Conservation (phyloP, 1,284 basidiomycete species). For the Malassezia brasiliensis region DNA sequence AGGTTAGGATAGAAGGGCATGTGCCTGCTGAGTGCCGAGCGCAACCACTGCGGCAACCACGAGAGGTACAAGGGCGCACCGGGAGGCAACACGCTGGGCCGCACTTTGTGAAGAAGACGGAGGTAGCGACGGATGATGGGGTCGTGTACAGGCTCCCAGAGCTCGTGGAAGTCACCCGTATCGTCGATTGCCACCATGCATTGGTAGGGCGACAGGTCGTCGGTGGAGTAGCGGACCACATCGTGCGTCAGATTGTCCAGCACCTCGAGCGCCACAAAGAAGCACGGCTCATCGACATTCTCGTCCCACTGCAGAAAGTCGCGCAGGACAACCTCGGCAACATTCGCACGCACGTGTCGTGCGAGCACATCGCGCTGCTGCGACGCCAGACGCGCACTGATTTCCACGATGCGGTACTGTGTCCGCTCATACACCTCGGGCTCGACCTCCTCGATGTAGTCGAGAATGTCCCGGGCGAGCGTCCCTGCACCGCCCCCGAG, state of each 20-base stretch:
- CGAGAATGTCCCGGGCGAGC: constrained; percentile 74
- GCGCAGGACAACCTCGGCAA: constrained; percentile 65
- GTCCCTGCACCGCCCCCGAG: constrained; percentile 96
- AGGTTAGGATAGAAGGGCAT: constrained; percentile 73
- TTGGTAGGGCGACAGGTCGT: constrained; percentile 66
- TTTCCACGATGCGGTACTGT: constrained; percentile 85
- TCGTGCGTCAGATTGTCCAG: constrained; percentile 97
- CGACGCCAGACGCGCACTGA: constrained; percentile 66
- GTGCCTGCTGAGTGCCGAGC: constrained; percentile 22
- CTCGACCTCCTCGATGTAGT: constrained; percentile 66
- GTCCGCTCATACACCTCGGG: constrained; percentile 87
- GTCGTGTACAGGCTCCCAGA: constrained; percentile 77
- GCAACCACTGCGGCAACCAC: constrained; percentile 54
- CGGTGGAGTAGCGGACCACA: constrained; percentile 75
- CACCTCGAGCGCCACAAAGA: constrained; percentile 87
- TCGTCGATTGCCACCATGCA: constrained; percentile 71
- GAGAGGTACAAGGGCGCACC: constrained; percentile 55
- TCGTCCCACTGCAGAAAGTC: constrained; percentile 80
- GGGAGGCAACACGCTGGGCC: not conserved
- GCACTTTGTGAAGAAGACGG: constrained; percentile 18
- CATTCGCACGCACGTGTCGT: constrained; percentile 46
- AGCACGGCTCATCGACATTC: constrained; percentile 72
- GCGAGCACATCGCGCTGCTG: constrained; percentile 55
- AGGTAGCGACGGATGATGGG: constrained; percentile 66
- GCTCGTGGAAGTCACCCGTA: constrained; percentile 71